phyloP scores from a whole-genome alignment of 352 stramenopile genomes.

The Pythium grandisporangium region DNA sequence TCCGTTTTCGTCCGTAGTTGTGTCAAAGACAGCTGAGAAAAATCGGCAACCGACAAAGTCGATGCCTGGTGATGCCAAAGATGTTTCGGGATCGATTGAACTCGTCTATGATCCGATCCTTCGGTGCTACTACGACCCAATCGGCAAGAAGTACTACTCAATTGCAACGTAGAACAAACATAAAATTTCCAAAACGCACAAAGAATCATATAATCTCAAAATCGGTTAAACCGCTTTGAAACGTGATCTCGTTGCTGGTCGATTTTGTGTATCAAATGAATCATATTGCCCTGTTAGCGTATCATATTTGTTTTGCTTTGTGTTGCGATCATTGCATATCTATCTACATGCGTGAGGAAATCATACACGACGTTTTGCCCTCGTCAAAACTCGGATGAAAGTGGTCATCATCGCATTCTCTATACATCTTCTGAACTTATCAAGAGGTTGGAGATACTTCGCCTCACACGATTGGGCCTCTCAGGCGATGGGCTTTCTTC shows the following conservation, averaged over 20 bases:
- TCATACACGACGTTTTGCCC: not conserved
- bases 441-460: conserved; percentile 32
- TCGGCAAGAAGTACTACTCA: conserved; percentile 81
- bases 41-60: not conserved
- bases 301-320: no score
- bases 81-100: conserved; percentile 45
- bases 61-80: no score
- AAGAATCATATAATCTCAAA: no score
- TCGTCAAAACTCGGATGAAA: no score
- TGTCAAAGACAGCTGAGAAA: not conserved
- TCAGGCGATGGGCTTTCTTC: no score
- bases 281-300: no score
- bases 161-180: conserved; percentile 6
- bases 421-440: conserved; percentile 37
- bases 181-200: conserved; percentile 3
- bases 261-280: no score
- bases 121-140: conserved; percentile 77
- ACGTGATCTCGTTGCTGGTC: no score
- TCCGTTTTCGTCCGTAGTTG: conserved; percentile 4
- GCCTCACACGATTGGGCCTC: conserved; percentile 17
- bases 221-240: no score
- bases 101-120: conserved; percentile 79
- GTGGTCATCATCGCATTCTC: no score
- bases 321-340: conserved; percentile 2
- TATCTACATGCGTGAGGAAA: conserved; percentile 13